Conservation (phyloP, 257 asterid species). For the Craterostigma plantagineum region DNA sequence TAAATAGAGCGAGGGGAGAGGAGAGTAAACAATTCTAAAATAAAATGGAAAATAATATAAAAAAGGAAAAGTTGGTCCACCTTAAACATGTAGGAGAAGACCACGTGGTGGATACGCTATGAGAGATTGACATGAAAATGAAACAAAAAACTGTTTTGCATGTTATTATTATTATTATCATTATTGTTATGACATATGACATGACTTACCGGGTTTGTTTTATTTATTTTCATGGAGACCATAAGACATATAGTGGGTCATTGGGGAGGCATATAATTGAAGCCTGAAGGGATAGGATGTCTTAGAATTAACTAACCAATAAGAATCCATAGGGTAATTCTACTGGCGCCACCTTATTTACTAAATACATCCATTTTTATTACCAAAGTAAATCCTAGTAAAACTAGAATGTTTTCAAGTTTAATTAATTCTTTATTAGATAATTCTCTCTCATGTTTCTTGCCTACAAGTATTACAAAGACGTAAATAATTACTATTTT, state of each 20-base stretch:
- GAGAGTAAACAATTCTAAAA: slow-evolving; percentile 18
- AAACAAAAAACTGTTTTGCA: not conserved
- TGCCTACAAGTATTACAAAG: too few relatives aligned
- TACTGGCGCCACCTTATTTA: too few relatives aligned
- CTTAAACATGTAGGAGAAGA: slow-evolving; percentile 15
- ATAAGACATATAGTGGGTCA: not conserved
- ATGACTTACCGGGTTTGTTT: slow-evolving; percentile 2
- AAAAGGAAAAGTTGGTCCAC: not conserved
- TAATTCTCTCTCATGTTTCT: too few relatives aligned
- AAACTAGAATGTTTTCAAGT: too few relatives aligned
- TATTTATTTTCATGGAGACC: not conserved
- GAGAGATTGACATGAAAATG: not conserved
- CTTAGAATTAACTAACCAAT: slow-evolving; percentile 16
- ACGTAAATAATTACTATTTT: too few relatives aligned
- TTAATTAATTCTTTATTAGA: too few relatives aligned
- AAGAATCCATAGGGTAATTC: too few relatives aligned
- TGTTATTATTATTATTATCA: not conserved
- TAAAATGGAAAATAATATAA: slow-evolving; percentile 9
- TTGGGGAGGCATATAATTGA: slow-evolving; percentile 10
- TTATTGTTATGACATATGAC: slow-evolving; percentile 16
- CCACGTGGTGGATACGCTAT: slow-evolving; percentile 39
- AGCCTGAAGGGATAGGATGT: too few relatives aligned
- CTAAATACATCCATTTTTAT: too few relatives aligned
- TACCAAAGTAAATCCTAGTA: too few relatives aligned
- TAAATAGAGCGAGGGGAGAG: too few relatives aligned